Percentiles rank a stretch among this genome's conserved stretches.
phyloP scores from a whole-genome alignment of 495 filamentous ascomycete species.

The Cryomyces minteri region DNA sequence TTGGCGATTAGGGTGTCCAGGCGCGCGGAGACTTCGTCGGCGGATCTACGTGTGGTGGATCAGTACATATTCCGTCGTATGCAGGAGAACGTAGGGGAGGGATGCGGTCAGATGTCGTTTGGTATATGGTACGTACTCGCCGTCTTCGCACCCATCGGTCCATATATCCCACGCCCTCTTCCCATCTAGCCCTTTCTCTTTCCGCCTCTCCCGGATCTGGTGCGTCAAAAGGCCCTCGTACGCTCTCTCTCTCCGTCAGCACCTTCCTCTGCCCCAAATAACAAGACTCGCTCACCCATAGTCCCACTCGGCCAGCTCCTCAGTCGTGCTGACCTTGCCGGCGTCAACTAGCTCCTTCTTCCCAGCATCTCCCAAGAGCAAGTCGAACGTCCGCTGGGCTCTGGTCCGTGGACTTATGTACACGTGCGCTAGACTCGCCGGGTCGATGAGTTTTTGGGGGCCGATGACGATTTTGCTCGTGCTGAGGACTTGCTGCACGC shows the following conservation, averaged over 20 bases:
- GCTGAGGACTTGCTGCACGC: conserved; percentile 11
- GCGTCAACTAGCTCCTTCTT: conserved; percentile 1
- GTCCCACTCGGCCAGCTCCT: conserved; percentile 16
- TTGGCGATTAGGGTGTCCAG: conserved; percentile 40
- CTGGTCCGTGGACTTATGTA: conserved; percentile 13
- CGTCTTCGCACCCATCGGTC: conserved; percentile 60
- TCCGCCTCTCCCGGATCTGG: conserved; percentile 11
- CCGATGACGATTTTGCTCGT: conserved; percentile 12
- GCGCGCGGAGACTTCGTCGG: conserved; percentile 45
- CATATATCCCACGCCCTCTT: conserved; percentile 61
- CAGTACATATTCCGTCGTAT: not conserved
- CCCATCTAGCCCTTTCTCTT: conserved; percentile 25
- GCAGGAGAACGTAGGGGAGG: not conserved
- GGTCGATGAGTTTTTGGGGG: conserved; percentile 13
- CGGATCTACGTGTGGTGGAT: conserved; percentile 25
- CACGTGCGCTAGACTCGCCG: conserved; percentile 8
- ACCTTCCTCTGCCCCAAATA: too few relatives aligned
- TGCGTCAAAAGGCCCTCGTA: conserved; percentile 14
- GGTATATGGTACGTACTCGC: conserved; percentile 29
- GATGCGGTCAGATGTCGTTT: too few relatives aligned
- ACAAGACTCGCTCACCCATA: conserved; percentile 6
- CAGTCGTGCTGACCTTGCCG: conserved; percentile 5
- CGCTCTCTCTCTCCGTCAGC: not conserved
- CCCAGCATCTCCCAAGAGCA: conserved; percentile 5
- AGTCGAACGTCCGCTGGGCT: conserved; percentile 11